phyloP scores from a whole-genome alignment of 306 rosid genomes.

The Castanospermum australe region DNA sequence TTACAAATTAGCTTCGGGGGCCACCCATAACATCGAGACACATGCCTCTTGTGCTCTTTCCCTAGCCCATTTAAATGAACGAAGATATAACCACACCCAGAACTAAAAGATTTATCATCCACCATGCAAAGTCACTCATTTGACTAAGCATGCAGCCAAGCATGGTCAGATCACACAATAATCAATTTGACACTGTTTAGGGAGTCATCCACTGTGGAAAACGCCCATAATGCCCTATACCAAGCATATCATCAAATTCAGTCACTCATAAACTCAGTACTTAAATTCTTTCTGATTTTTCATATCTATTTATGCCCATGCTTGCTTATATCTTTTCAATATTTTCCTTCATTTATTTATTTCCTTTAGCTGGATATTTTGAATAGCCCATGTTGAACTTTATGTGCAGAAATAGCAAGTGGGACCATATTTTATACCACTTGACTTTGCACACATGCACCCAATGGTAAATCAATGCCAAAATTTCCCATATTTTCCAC shows the following conservation, averaged over 20 bases:
- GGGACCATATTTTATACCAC: neutral
- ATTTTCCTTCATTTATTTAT: neutral
- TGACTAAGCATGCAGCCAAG: neutral
- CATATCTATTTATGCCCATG: neutral
- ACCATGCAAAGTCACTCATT: neutral
- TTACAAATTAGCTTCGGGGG: too few species aligned
- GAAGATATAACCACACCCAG: too few species aligned
- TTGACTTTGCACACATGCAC: neutral
- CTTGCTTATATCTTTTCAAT: neutral
- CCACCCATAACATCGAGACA: too few species aligned
- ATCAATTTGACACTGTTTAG: neutral
- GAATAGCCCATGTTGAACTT: neutral
- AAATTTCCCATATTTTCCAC: neutral
- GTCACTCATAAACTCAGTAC: neutral
- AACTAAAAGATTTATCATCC: too few species aligned
- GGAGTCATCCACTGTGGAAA: neutral
- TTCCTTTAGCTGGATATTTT: neutral
- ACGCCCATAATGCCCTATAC: neutral
- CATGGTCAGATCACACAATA: neutral
- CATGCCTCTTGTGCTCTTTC: too few species aligned
- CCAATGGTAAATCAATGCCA: neutral
- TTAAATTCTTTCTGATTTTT: neutral
- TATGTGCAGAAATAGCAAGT: neutral
- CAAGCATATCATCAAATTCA: neutral
- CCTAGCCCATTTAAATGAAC: too few species aligned